These are phyloP conservation scores for Colletotrichum ledebouriae DNA, from an alignment of 2,329 filamentous ascomycete genomes.

Conservation along the genomic window DNA sequence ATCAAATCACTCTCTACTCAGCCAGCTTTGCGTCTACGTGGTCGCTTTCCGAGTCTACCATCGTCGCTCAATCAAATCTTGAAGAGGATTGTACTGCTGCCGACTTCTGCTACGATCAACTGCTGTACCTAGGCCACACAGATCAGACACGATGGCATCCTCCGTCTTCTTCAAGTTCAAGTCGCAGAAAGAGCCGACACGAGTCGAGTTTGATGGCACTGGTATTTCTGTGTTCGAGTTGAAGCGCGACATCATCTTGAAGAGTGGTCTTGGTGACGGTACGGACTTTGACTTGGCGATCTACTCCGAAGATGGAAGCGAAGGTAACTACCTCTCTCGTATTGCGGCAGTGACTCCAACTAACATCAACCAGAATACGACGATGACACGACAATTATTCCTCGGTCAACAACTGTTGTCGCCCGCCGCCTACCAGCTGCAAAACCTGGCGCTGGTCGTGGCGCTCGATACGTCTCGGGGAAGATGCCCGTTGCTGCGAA, in stretches of 20 bases:
- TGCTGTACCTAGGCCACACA: conserved; percentile 21
- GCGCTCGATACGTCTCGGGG: conserved; percentile 94
- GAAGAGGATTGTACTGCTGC: conserved; percentile 13
- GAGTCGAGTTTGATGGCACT: conserved; percentile 97
- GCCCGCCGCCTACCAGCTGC: conserved; percentile 87
- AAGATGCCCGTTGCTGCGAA: conserved; percentile 94
- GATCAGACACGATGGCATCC: conserved; percentile 79
- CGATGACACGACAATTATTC: conserved; percentile 97
- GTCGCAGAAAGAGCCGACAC: conserved; percentile 94
- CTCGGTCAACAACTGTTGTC: conserved; percentile 93
- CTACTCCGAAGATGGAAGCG: conserved; percentile 90
- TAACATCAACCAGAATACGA: conserved; percentile 80
- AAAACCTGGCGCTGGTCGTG: conserved; percentile 88
- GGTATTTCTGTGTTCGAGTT: conserved; percentile 98
- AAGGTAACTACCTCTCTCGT: conserved; percentile 73
- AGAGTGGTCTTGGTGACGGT: conserved; percentile 93
- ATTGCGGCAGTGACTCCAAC: background rate
- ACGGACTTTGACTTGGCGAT: conserved; percentile 97
- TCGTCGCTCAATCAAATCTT: conserved; percentile 24
- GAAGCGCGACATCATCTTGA: conserved; percentile 97
- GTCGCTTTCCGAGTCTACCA: conserved; percentile 26
- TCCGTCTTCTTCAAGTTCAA: conserved; percentile 99
- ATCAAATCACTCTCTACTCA: conserved; percentile 42
- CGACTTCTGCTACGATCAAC: conserved; percentile 28
- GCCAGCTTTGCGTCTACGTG: conserved; percentile 37